Evolutionary conservation across 139 green algal species (phyloP).

Genomic region (Klebsormidium nitens): DNA sequence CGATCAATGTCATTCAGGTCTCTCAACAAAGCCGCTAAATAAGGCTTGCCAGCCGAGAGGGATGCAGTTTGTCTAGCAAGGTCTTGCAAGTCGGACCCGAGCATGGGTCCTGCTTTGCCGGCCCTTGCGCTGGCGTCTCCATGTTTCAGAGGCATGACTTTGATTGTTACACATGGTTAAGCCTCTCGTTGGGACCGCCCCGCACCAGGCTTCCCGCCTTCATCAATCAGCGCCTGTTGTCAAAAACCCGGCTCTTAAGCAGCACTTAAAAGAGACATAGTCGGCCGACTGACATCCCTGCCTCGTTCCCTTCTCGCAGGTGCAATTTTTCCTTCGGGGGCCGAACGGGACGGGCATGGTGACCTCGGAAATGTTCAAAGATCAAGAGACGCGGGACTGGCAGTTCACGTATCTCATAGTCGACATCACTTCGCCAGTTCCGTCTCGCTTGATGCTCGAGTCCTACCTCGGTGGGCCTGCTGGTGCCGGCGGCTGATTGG

Average conservation of each 20-base stretch:
- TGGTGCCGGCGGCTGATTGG: too few relatives aligned
- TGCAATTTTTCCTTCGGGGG: constrained; percentile 11
- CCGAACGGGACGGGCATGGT: constrained; percentile 9
- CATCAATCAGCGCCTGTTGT: background rate
- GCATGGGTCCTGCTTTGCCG: background rate
- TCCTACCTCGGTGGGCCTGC: too few relatives aligned
- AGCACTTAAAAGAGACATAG: background rate
- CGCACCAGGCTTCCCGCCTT: too few relatives aligned
- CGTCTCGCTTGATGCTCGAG: too few relatives aligned
- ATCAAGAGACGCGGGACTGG: background rate
- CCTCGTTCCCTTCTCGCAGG: constrained; percentile 4
- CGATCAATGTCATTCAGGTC: too few relatives aligned
- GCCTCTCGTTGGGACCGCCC: too few relatives aligned
- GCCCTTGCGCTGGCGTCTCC: background rate
- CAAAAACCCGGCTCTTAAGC: background rate
- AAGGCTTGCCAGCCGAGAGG: too few relatives aligned
- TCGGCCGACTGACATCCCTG: background rate
- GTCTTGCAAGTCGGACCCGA: too few relatives aligned
- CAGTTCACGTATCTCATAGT: constrained; percentile 5
- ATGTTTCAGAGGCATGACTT: background rate
- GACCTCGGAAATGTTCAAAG: constrained; percentile 9
- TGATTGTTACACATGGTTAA: background rate
- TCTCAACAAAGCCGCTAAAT: too few relatives aligned
- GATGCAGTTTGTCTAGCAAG: too few relatives aligned
- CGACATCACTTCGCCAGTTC: constrained; percentile 8